Percentiles rank a stretch among this genome's conserved stretches.
Evolutionary conservation across 2,329 filamentous ascomycete species (phyloP).

Genomic region (Diplodia corticola): DNA sequence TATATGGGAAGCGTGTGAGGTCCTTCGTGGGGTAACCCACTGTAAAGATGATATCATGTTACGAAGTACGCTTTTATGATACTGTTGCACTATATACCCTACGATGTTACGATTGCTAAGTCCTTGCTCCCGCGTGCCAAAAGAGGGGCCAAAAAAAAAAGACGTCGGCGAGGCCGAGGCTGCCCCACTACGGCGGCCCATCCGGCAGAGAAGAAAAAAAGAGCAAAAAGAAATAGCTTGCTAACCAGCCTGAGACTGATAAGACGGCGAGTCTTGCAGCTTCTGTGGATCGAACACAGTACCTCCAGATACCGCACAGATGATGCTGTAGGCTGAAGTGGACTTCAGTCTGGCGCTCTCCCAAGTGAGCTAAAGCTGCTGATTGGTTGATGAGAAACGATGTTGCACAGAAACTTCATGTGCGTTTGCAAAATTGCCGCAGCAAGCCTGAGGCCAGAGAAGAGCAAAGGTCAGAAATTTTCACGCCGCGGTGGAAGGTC

Average conservation of each 20-base stretch:
- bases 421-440: not conserved
- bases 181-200: not conserved
- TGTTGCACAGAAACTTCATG: not conserved
- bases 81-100: no score
- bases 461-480: not conserved
- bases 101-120: no score
- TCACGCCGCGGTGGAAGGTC: not conserved
- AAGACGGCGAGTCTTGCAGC: conserved; percentile 27
- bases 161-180: not conserved
- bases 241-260: conserved; percentile 14
- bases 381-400: not conserved
- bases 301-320: conserved; percentile 40
- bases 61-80: no score
- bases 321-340: conserved; percentile 29
- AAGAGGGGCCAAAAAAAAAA: not conserved
- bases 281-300: conserved; percentile 43
- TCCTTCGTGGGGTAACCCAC: no score
- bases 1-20: no score
- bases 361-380: conserved; percentile 41
- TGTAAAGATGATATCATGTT: no score
- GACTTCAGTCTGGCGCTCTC: conserved; percentile 42
- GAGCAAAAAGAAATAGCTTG: not conserved
- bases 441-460: not conserved
- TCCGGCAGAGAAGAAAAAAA: not conserved
- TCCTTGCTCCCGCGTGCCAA: no score